A percentile compares a stretch with the other conserved stretches of the same genome.
These are phyloP conservation scores for Zymoseptoria crescenta DNA, from an alignment of 2,329 filamentous ascomycete species.

Conservation along the genomic window DNA sequence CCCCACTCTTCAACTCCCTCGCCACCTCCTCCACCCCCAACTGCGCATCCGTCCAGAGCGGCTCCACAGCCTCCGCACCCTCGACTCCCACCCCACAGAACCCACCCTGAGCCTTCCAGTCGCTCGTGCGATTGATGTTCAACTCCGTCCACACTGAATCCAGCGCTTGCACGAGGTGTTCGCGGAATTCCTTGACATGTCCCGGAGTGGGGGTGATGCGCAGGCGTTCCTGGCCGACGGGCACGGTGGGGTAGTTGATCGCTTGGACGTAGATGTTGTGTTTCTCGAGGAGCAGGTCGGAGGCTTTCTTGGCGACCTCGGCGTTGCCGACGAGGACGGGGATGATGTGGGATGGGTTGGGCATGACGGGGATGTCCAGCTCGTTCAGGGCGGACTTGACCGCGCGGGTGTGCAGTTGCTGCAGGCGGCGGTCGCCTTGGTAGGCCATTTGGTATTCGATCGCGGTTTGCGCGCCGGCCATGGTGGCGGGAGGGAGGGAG, in stretches of 20 bases:
- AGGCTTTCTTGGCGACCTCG: slow-evolving; percentile 83
- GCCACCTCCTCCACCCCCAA: slow-evolving; percentile 64
- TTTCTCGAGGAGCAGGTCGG: slow-evolving; percentile 81
- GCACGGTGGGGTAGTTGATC: slow-evolving; percentile 98
- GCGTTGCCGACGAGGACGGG: slow-evolving; percentile 91
- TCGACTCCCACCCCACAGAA: slow-evolving; percentile 88
- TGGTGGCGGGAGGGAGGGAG: slow-evolving; percentile 87
- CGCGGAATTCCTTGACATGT: slow-evolving; percentile 74
- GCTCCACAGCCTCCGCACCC: slow-evolving; percentile 49
- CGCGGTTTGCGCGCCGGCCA: slow-evolving; percentile 85
- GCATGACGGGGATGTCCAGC: slow-evolving; percentile 88
- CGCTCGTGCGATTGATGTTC: slow-evolving; percentile 81
- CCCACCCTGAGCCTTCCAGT: slow-evolving; percentile 85
- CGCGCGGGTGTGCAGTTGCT: slow-evolving; percentile 91
- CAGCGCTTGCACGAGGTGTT: slow-evolving; percentile 75
- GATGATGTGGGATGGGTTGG: slow-evolving; percentile 94
- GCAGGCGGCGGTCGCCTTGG: slow-evolving; percentile 77
- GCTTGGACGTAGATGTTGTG: slow-evolving; percentile 96
- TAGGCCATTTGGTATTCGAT: slow-evolving; percentile 90
- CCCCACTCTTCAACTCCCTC: slow-evolving; percentile 49
- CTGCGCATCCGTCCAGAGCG: slow-evolving; percentile 91
- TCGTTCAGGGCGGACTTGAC: slow-evolving; percentile 77
- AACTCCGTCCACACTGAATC: slow-evolving; percentile 84
- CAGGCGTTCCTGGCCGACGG: slow-evolving; percentile 92
- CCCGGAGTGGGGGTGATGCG: slow-evolving; percentile 94